Conservation (phyloP, 2,329 filamentous ascomycete genomes). For the Verticillium nubilum region DNA sequence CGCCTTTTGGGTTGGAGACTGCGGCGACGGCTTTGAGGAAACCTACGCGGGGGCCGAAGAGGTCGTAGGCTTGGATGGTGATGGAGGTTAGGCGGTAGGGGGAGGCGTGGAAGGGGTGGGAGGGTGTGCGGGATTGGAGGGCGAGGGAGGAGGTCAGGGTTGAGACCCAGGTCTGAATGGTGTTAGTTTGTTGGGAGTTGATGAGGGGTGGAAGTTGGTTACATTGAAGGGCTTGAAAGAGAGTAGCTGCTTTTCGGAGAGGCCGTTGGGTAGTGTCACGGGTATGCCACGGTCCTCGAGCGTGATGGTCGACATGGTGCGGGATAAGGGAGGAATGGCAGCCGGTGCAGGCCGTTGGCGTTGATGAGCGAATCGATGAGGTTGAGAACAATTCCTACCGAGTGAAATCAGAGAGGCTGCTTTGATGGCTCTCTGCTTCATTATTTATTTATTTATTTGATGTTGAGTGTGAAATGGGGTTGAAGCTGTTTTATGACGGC, state of each 20-base stretch:
- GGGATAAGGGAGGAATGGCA: neutral
- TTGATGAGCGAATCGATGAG: too few relatives aligned
- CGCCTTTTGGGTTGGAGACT: slow-evolving; percentile 40
- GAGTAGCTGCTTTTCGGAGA: slow-evolving; percentile 38
- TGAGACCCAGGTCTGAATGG: slow-evolving; percentile 39
- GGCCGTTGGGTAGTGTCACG: slow-evolving; percentile 36
- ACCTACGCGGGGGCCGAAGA: slow-evolving; percentile 44
- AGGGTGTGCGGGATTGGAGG: slow-evolving; percentile 31
- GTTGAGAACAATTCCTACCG: neutral
- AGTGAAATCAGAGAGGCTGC: neutral
- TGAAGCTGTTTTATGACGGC: neutral
- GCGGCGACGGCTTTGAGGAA: slow-evolving; percentile 51
- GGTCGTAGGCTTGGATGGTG: slow-evolving; percentile 47
- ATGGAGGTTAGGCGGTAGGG: slow-evolving; percentile 48
- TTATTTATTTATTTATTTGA: neutral
- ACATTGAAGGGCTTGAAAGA: slow-evolving; percentile 47
- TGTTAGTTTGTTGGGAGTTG: slow-evolving; percentile 1
- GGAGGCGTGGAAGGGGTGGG: slow-evolving; percentile 47
- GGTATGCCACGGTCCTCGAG: slow-evolving; percentile 31
- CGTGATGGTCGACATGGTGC: slow-evolving; percentile 33
- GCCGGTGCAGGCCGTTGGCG: neutral
- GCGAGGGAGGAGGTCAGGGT: slow-evolving; percentile 40
- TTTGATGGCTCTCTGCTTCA: neutral
- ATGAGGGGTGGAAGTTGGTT: neutral
- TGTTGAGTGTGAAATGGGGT: neutral